Conservation (phyloP, 2,329 filamentous ascomycete genomes). For the Cercospora sp. region DNA sequence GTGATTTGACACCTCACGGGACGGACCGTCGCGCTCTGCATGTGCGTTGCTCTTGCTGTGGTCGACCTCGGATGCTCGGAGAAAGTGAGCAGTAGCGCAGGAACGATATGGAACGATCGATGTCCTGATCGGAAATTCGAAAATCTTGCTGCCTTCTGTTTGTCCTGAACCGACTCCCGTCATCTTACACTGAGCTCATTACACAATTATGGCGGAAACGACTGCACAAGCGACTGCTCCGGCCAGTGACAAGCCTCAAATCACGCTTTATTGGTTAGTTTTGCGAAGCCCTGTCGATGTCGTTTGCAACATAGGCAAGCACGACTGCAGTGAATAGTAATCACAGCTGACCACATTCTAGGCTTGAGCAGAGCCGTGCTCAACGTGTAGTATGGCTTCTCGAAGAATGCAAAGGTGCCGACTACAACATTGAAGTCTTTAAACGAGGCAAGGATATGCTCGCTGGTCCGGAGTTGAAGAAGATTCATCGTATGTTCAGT, state of each 20-base stretch:
- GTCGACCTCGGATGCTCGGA: conserved; percentile 10
- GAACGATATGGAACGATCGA: conserved; percentile 4
- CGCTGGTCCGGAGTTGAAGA: conserved; percentile 74
- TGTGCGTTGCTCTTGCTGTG: neutral
- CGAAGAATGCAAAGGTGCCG: conserved; percentile 70
- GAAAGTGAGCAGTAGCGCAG: neutral
- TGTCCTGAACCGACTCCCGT: neutral
- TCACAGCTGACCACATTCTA: conserved; percentile 42
- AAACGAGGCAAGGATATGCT: conserved; percentile 65
- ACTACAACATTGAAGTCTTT: conserved; percentile 79
- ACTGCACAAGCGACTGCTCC: conserved; percentile 24
- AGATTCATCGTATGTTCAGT: conserved; percentile 60
- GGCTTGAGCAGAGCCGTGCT: conserved; percentile 80
- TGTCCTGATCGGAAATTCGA: conserved; percentile 4
- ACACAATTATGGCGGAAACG: conserved; percentile 25
- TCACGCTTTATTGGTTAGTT: conserved; percentile 65
- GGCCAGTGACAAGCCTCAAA: conserved; percentile 47
- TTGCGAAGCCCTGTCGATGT: neutral
- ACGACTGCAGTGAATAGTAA: neutral
- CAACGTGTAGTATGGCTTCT: conserved; percentile 85
- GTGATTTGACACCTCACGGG: neutral
- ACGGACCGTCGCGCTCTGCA: neutral
- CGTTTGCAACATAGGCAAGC: neutral
- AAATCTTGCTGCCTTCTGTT: neutral
- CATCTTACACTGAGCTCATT: conserved; percentile 1